Conservation (phyloP, 805 yeast species). For the Barnettozyma salicaria region DNA sequence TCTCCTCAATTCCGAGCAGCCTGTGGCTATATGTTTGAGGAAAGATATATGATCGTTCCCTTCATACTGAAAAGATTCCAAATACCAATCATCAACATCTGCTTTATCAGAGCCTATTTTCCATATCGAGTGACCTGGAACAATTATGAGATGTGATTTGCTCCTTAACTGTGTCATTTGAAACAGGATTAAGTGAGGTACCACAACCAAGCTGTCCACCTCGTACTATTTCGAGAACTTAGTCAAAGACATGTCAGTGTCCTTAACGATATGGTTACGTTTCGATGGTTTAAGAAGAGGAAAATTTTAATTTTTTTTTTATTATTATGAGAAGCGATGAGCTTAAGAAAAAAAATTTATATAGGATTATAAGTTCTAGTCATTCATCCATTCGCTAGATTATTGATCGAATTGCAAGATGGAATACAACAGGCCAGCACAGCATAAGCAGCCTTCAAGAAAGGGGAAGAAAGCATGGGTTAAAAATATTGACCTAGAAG, state of each 20-base stretch:
- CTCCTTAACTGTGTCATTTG: background rate
- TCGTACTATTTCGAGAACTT: no score
- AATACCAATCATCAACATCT: slow-evolving; percentile 49
- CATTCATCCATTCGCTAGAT: no score
- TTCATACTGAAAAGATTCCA: slow-evolving; percentile 62
- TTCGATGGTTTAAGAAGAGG: background rate
- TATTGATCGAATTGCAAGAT: slow-evolving; percentile 12
- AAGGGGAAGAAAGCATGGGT: slow-evolving; percentile 94
- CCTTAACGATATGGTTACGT: background rate
- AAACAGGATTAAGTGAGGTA: background rate
- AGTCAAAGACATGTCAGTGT: background rate
- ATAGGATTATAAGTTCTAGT: no score
- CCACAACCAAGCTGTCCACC: no score
- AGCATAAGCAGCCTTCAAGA: slow-evolving; percentile 67
- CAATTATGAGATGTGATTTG: slow-evolving; percentile 33
- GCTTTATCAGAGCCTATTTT: slow-evolving; percentile 41
- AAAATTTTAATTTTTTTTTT: background rate
- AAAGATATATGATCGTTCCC: slow-evolving; percentile 66
- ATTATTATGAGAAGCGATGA: slow-evolving; percentile 6
- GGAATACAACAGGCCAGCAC: slow-evolving; percentile 48
- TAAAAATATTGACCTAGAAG: slow-evolving; percentile 82
- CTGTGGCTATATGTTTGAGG: slow-evolving; percentile 49
- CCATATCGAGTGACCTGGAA: slow-evolving; percentile 67
- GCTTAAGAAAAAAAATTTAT: slow-evolving; percentile 8
- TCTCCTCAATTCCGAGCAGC: slow-evolving; percentile 32